Conservation (phyloP, 345 rosid species). For the Bruguiera sexangula region DNA sequence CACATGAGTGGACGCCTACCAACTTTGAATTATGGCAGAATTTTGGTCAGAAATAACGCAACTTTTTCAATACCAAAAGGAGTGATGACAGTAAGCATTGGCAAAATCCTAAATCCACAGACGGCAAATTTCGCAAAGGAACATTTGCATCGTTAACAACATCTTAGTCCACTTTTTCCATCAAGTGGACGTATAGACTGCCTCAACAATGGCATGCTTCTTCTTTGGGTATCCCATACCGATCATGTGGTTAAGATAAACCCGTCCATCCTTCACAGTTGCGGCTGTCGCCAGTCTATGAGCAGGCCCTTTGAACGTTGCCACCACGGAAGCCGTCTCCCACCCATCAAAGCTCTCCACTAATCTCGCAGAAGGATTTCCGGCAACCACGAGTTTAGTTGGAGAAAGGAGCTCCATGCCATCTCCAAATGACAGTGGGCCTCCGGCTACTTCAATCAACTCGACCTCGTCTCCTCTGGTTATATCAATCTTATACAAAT, state of each 20-base stretch:
- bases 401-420: conserved; percentile 68
- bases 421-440: conserved; percentile 61
- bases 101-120: background rate
- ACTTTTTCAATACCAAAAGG: too few relatives aligned
- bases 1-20: too few relatives aligned
- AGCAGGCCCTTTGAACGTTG: conserved; percentile 57
- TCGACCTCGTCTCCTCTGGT: conserved; percentile 41
- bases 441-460: conserved; percentile 51
- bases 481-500: conserved; percentile 53
- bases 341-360: conserved; percentile 84
- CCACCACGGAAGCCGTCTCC: conserved; percentile 65
- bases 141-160: background rate
- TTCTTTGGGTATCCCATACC: conserved; percentile 81
- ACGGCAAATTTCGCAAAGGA: background rate
- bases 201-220: conserved; percentile 81
- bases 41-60: too few relatives aligned
- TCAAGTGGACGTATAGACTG: conserved; percentile 41
- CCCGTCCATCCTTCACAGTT: conserved; percentile 75
- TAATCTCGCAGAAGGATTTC: conserved; percentile 62
- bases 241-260: conserved; percentile 66
- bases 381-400: conserved; percentile 76
- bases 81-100: too few relatives aligned
- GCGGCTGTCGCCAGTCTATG: conserved; percentile 80
- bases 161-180: background rate
- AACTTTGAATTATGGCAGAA: too few relatives aligned